phyloP scores from a whole-genome alignment of 73 alveolate genomes.

The Paramecium primaurelia region DNA sequence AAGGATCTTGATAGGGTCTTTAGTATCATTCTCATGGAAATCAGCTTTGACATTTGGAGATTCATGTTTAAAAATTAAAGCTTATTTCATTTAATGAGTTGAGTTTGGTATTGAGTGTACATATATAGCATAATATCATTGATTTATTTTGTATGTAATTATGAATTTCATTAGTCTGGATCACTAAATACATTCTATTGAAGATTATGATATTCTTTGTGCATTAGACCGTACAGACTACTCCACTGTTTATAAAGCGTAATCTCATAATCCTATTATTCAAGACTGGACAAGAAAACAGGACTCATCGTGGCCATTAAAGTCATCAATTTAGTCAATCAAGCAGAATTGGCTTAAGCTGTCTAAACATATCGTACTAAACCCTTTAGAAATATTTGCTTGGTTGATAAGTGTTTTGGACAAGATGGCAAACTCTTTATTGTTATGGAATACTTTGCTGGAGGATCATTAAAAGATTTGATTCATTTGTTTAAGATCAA shows the following conservation, averaged over 20 bases:
- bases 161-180: slow-evolving; percentile 37
- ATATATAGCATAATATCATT: background rate
- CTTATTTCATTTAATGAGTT: background rate
- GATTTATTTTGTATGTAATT: slow-evolving; percentile 1
- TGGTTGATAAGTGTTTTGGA: slow-evolving; percentile 24
- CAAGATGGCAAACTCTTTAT: slow-evolving; percentile 33
- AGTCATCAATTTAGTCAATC: slow-evolving; percentile 43
- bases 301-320: slow-evolving; percentile 38
- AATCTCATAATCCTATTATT: background rate
- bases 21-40: background rate
- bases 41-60: background rate
- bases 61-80: slow-evolving; percentile 1
- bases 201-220: slow-evolving; percentile 25
- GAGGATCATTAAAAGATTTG: slow-evolving; percentile 30
- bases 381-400: slow-evolving; percentile 14
- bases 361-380: background rate
- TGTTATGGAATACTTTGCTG: slow-evolving; percentile 48
- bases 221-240: slow-evolving; percentile 5
- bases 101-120: background rate
- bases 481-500: background rate
- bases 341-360: background rate
- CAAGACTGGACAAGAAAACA: background rate
- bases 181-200: slow-evolving; percentile 24
- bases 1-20: background rate
- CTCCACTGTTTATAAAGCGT: slow-evolving; percentile 34